Evolutionary conservation across 202 grass and related monocot species (phyloP), one percentile per base, ranked within the genome.

Genomic region (Eragrostis tef): DNA sequence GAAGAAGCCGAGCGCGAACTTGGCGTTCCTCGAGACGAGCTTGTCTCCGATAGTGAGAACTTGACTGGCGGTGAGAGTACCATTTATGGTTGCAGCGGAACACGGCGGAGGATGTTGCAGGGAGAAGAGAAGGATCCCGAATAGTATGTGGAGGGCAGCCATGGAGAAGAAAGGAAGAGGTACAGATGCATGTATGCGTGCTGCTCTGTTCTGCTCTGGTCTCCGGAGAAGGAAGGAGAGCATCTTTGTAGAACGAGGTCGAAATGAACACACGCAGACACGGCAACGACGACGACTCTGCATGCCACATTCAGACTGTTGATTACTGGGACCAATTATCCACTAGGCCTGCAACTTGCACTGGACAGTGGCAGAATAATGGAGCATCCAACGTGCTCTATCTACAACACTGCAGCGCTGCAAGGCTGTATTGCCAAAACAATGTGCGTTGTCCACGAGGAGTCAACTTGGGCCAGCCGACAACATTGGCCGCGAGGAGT

Each of bases 1-100:
- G 86, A 91, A 94, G 88, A 94, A 94, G 67, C 86, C 91, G 11
- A 94, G 70, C 14, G 59, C 80, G 43, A 91, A 94, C 67, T 86
- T 89, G 46, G 83, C 86, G n/a, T 75, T 83, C 29, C 72, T 27
- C 1, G 88, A 94, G 53, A 62, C 50, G 24, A 94, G 80, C 64
- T 51, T 94, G 45, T 89, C 73, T 47, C 68, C 67, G 14, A 52
- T 64, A 9, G 73, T 48, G 15, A 91, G 81, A 49, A 16, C 67
- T 49, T 89, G 92, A 45, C 80, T 81, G 58, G 72, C 59, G 2
- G 11, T 4, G 43, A 86, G 77, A 15, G 84, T 75, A 2, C 74
- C 50, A 19, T 65, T 54, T 16, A n/a, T 12, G 0, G 22, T 29
- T 13, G 67, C 42, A 9, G 75, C 17, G 16, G 42, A 73, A 2